Evolutionary conservation across 1,284 basidiomycete species (phyloP).

Genomic region (Papiliotrema laurentii): DNA sequence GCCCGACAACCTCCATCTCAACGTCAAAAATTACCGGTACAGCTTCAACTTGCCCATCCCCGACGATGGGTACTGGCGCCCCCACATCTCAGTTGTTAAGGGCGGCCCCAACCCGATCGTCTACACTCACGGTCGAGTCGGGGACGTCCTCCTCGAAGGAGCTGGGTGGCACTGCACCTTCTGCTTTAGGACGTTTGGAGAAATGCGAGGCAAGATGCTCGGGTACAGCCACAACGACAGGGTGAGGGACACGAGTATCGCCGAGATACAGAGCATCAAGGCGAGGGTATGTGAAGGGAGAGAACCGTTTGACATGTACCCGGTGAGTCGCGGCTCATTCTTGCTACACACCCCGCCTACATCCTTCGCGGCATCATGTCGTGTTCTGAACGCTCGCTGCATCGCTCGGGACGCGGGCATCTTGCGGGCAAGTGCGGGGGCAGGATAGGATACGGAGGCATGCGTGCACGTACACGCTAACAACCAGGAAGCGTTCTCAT

Average conservation of each 20-base stretch:
- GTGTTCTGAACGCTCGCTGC: too few relatives aligned
- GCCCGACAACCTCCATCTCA: slow-evolving; percentile 58
- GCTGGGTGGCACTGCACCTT: slow-evolving; percentile 53
- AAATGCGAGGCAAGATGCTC: slow-evolving; percentile 27
- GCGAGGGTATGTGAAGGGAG: slow-evolving; percentile 19
- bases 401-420: too few relatives aligned
- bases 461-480: too few relatives aligned
- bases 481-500: slow-evolving; percentile 24
- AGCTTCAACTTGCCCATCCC: slow-evolving; percentile 59
- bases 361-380: too few relatives aligned
- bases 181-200: slow-evolving; percentile 25
- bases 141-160: slow-evolving; percentile 57
- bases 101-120: slow-evolving; percentile 3
- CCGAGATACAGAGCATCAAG: slow-evolving; percentile 10
- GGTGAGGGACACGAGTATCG: slow-evolving; percentile 11
- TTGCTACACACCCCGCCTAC: neutral
- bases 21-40: slow-evolving; percentile 63
- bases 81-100: slow-evolving; percentile 5
- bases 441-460: too few relatives aligned
- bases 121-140: slow-evolving; percentile 37
- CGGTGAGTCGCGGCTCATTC: slow-evolving; percentile 17
- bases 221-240: slow-evolving; percentile 34
- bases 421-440: too few relatives aligned
- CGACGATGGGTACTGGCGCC: slow-evolving; percentile 54
- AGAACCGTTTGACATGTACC: slow-evolving; percentile 31